These are phyloP conservation scores for Syncephalis fuscata DNA, from an alignment of 371 early-diverging fungal species.

Conservation along the genomic window DNA sequence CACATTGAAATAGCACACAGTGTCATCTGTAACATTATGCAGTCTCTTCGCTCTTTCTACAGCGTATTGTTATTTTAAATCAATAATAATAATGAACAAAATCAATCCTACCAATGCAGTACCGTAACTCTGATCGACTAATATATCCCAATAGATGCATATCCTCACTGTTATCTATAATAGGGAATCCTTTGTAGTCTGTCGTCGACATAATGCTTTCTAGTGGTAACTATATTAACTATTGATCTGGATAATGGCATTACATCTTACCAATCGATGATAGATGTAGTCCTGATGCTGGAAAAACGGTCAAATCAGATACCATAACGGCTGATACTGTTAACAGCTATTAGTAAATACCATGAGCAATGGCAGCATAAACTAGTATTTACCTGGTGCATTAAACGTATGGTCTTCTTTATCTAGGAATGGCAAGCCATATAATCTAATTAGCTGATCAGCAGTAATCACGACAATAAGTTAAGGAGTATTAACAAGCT, in stretches of 20 bases:
- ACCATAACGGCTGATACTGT: slow-evolving; percentile 46
- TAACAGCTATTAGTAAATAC: neutral
- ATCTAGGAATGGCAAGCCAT: slow-evolving; percentile 79
- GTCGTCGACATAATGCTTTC: slow-evolving; percentile 29
- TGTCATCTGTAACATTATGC: slow-evolving; percentile 25
- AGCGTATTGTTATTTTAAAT: neutral
- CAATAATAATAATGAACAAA: neutral
- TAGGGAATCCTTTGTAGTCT: slow-evolving; percentile 65
- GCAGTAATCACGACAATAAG: slow-evolving; percentile 15
- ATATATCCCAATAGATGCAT: slow-evolving; percentile 69
- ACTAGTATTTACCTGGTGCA: slow-evolving; percentile 19
- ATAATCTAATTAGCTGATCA: slow-evolving; percentile 67
- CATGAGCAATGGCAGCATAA: neutral
- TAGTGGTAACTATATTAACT: slow-evolving; percentile 3
- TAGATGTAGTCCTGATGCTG: slow-evolving; percentile 27
- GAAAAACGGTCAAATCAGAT: slow-evolving; percentile 29
- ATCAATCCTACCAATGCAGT: slow-evolving; percentile 34
- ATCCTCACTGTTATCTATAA: slow-evolving; percentile 47
- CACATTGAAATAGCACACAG: slow-evolving; percentile 31
- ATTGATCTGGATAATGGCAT: neutral
- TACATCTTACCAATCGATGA: slow-evolving; percentile 17
- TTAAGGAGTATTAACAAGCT: slow-evolving; percentile 1
- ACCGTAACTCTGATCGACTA: slow-evolving; percentile 50
- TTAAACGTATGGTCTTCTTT: slow-evolving; percentile 54
- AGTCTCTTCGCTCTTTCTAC: slow-evolving; percentile 25